Evolutionary conservation across 2,329 filamentous ascomycete species (phyloP).

Genomic region (Emmonsia crescens): DNA sequence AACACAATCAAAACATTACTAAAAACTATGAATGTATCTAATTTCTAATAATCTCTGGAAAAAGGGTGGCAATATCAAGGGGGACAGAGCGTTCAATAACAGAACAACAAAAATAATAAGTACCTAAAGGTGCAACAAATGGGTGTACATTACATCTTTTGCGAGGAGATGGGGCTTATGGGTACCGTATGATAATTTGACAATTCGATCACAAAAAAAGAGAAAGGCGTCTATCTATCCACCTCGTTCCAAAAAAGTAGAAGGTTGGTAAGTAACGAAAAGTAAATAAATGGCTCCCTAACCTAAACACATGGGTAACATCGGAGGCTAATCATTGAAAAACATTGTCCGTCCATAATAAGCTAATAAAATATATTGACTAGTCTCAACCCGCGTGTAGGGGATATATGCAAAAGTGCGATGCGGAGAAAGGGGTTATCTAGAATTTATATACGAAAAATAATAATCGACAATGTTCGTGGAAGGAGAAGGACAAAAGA

Average conservation of each 20-base stretch:
- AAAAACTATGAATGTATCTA: neutral
- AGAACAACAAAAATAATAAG: neutral
- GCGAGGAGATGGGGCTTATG: neutral
- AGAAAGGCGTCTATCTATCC: neutral
- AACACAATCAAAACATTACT: neutral
- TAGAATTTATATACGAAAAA: neutral
- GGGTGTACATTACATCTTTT: neutral
- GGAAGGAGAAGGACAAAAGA: conserved; percentile 6
- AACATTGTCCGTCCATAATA: neutral
- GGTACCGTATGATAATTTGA: neutral
- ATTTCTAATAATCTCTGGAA: neutral
- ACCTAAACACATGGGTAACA: neutral
- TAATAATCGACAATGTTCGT: neutral
- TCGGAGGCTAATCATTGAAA: neutral
- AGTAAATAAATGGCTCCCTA: neutral
- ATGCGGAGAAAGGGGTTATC: neutral
- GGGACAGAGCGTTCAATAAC: neutral
- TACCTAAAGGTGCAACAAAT: neutral
- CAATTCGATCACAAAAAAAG: neutral
- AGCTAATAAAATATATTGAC: neutral
- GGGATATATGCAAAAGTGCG: neutral
- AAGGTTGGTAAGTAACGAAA: neutral
- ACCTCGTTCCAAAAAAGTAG: neutral
- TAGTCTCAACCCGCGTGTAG: neutral
- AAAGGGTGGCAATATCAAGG: neutral